phyloP scores from a whole-genome alignment of 116 monocot species.

The Dioscorea cayenensis region DNA sequence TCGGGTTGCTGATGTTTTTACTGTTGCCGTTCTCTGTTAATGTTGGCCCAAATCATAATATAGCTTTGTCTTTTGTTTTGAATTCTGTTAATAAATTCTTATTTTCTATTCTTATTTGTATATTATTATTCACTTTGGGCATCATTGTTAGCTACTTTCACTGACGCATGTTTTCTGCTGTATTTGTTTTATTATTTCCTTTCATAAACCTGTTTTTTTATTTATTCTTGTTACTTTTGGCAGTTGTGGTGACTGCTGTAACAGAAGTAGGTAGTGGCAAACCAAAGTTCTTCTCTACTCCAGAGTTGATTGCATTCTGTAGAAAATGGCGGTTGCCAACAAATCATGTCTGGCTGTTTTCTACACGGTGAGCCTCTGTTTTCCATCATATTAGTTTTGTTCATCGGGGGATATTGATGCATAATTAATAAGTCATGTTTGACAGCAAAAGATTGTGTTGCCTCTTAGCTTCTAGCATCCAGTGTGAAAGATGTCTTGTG shows the following conservation, averaged over 20 bases:
- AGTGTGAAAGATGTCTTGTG: too few relatives aligned
- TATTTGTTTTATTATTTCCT: neutral
- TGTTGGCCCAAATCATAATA: neutral
- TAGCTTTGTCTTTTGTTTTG: neutral
- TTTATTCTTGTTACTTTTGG: constrained; percentile 7
- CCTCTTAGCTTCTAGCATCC: too few relatives aligned
- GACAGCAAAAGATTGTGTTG: too few relatives aligned
- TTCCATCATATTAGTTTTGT: neutral
- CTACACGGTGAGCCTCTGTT: constrained; percentile 58
- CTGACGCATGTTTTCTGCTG: neutral
- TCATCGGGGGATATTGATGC: neutral
- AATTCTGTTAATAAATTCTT: neutral
- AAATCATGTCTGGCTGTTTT: constrained; percentile 98
- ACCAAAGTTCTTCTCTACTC: constrained; percentile 97
- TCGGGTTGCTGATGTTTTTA: neutral
- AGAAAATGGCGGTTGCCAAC: constrained; percentile 98
- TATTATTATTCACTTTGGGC: neutral
- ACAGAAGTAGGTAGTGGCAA: constrained; percentile 89
- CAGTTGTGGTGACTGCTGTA: constrained; percentile 97
- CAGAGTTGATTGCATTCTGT: constrained; percentile 88
- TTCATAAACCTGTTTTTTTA: neutral
- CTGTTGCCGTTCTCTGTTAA: neutral
- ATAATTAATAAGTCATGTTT: too few relatives aligned
- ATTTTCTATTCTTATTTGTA: neutral
- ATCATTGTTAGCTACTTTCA: neutral